Conservation (phyloP, 2,329 filamentous ascomycete species). For the Rhinocladiella mackenziei region DNA sequence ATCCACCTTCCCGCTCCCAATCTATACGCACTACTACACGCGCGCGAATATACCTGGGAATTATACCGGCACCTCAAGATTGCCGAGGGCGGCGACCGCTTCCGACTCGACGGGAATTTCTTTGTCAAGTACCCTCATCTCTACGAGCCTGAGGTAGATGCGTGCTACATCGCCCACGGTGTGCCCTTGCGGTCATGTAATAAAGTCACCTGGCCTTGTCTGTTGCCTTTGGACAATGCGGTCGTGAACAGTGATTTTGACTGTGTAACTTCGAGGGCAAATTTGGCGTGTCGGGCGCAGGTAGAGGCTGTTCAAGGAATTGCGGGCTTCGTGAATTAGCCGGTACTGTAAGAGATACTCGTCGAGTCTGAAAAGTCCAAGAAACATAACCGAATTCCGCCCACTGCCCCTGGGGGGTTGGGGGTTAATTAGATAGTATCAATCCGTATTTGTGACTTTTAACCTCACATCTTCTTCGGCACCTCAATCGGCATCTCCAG, state of each 20-base stretch:
- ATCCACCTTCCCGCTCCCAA: conserved; percentile 14
- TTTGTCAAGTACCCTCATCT: conserved; percentile 19
- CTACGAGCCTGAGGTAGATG: conserved; percentile 10
- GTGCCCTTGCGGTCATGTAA: conserved; percentile 13
- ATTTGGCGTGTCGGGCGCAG: too few species aligned
- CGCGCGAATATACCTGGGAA: conserved; percentile 8
- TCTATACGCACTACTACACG: conserved; percentile 13
- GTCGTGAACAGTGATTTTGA: conserved; percentile 12
- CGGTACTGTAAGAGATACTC: too few species aligned
- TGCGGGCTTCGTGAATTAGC: too few species aligned
- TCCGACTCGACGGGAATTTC: conserved; percentile 3
- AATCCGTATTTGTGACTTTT: too few species aligned
- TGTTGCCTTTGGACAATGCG: conserved; percentile 8
- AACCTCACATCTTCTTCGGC: background rate
- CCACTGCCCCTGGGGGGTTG: too few species aligned
- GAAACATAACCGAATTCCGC: too few species aligned
- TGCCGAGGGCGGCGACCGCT: conserved; percentile 5
- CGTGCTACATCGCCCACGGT: conserved; percentile 8
- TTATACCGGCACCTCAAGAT: conserved; percentile 11
- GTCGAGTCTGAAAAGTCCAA: too few species aligned
- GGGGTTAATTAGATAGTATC: too few species aligned
- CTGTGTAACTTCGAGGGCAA: conserved; percentile 1
- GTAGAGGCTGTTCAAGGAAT: too few species aligned
- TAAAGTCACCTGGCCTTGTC: conserved; percentile 7
- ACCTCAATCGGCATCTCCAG: conserved; percentile 12